These are phyloP conservation scores for Thermothielavioides terrestris DNA, from an alignment of 495 filamentous ascomycete genomes.

Conservation along the genomic window DNA sequence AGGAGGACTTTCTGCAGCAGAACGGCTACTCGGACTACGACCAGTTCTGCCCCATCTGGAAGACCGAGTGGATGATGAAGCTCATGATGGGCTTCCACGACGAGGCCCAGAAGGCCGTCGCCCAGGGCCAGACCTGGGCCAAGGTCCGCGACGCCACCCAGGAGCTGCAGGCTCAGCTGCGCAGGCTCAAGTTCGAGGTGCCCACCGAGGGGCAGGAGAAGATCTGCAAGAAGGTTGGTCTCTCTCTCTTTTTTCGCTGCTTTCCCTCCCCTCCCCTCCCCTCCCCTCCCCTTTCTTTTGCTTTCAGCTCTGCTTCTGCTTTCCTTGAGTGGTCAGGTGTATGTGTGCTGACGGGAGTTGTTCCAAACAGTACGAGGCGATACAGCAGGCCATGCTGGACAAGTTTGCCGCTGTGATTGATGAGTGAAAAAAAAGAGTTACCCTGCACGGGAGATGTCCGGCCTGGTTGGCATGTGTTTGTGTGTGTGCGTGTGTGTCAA, in stretches of 20 bases:
- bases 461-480: too few relatives aligned
- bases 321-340: too few relatives aligned
- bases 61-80: constrained; percentile 99
- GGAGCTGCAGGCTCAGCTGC: constrained; percentile 72
- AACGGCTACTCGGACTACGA: constrained; percentile 99
- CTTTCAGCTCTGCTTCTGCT: too few relatives aligned
- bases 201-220: constrained; percentile 66
- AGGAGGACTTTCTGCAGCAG: constrained; percentile 98
- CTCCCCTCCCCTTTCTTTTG: neutral
- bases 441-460: too few relatives aligned
- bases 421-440: constrained; percentile 53
- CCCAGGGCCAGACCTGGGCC: constrained; percentile 79
- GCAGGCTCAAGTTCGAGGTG: constrained; percentile 94
- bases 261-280: neutral
- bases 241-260: constrained; percentile 36
- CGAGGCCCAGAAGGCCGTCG: constrained; percentile 90
- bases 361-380: constrained; percentile 77
- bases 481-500: too few relatives aligned
- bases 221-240: constrained; percentile 65
- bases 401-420: constrained; percentile 91
- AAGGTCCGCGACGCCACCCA: constrained; percentile 86
- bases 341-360: too few relatives aligned
- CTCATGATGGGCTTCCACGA: constrained; percentile 96
- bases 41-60: constrained; percentile 98
- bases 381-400: constrained; percentile 85